Evolutionary conservation across 208 protist species (phyloP).

Genomic region (Leishmania mexicana): DNA sequence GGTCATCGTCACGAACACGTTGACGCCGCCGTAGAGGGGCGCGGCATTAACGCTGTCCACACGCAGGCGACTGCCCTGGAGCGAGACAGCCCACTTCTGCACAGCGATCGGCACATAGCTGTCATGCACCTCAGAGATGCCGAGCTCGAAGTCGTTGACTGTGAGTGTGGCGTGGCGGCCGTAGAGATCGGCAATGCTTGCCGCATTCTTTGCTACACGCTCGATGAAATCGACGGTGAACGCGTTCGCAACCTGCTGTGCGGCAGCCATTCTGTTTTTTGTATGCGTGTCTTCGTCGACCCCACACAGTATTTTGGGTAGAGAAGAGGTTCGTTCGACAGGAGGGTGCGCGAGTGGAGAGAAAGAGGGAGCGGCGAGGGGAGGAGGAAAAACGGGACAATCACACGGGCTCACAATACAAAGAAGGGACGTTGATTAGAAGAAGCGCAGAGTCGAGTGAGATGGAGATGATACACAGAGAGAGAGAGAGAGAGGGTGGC

Average conservation of each 20-base stretch:
- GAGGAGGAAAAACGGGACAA: background rate
- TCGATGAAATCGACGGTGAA: constrained; percentile 89
- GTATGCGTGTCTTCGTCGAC: background rate
- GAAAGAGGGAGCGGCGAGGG: background rate
- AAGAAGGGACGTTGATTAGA: background rate
- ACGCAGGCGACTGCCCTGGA: constrained; percentile 66
- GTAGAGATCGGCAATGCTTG: constrained; percentile 69
- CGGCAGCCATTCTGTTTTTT: constrained; percentile 44
- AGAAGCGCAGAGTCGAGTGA: background rate
- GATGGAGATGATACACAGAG: background rate
- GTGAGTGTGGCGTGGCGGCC: constrained; percentile 57
- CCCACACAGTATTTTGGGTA: background rate
- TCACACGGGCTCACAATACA: background rate
- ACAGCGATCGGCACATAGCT: constrained; percentile 44
- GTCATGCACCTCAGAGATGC: constrained; percentile 55
- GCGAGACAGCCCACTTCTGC: constrained; percentile 58
- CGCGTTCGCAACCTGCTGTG: constrained; percentile 76
- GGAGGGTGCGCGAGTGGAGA: background rate
- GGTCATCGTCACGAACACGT: constrained; percentile 64
- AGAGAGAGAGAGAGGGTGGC: background rate
- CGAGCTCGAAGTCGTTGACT: constrained; percentile 86
- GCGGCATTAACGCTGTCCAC: constrained; percentile 75
- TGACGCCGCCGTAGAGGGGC: constrained; percentile 73
- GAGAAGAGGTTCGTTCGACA: background rate
- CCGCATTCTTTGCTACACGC: constrained; percentile 63